A percentile compares a stretch with the other conserved stretches of the same genome.
Conservation (phyloP, 495 filamentous ascomycete species). For the Evansstolkia leycettana region DNA sequence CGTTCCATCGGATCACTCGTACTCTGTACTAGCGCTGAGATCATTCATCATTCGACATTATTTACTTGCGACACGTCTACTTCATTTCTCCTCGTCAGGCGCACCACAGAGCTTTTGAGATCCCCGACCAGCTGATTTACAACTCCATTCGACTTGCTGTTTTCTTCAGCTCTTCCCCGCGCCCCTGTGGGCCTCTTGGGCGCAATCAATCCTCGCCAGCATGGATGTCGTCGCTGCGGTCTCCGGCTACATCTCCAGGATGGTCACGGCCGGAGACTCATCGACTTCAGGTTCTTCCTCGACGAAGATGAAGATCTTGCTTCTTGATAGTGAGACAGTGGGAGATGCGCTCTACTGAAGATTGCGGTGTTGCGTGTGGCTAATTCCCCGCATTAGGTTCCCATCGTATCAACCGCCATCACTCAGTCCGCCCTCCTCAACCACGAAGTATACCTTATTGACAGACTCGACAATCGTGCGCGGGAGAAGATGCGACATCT, state of each 20-base stretch:
- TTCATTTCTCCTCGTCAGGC: too few relatives aligned
- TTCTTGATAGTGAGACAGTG: constrained; percentile 90
- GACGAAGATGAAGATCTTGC: constrained; percentile 96
- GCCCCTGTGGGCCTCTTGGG: constrained; percentile 1
- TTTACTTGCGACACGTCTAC: too few relatives aligned
- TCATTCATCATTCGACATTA: too few relatives aligned
- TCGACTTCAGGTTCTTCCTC: constrained; percentile 51
- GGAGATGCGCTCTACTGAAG: constrained; percentile 22
- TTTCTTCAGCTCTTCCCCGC: background rate
- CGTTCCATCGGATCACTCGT: too few relatives aligned
- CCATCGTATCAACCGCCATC: constrained; percentile 86
- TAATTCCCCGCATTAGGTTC: constrained; percentile 39
- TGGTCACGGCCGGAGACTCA: constrained; percentile 78
- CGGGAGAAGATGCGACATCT: constrained; percentile 98
- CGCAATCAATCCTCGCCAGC: constrained; percentile 5
- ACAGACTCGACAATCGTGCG: constrained; percentile 80
- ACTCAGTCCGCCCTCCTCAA: constrained; percentile 93
- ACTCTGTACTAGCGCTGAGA: too few relatives aligned
- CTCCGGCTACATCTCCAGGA: constrained; percentile 93
- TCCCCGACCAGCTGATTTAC: too few relatives aligned
- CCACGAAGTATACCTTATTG: constrained; percentile 95
- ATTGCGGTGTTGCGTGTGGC: constrained; percentile 1
- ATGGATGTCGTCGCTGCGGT: constrained; percentile 94
- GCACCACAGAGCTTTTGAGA: too few relatives aligned
- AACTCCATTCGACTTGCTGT: background rate